phyloP scores from a whole-genome alignment of 139 green algal genomes.

The Chlamydomonas eustigma region DNA sequence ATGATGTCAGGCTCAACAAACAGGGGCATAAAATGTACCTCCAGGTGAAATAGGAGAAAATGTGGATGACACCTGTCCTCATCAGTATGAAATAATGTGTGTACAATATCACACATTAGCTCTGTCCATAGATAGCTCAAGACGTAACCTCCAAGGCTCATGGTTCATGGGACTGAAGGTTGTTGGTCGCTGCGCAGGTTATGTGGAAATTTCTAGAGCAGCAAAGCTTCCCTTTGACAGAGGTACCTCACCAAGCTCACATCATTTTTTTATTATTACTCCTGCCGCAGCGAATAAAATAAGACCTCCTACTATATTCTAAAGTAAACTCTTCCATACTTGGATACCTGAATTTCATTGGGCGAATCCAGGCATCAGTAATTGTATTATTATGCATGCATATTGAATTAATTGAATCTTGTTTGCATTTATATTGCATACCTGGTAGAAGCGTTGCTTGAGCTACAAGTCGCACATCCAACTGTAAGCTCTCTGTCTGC shows the following conservation, averaged over 20 bases:
- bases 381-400: neutral
- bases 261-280: no score
- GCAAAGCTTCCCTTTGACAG: constrained; percentile 22
- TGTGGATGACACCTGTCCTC: neutral
- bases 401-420: neutral
- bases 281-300: no score
- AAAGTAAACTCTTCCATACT: neutral
- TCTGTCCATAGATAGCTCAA: neutral
- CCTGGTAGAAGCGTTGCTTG: neutral
- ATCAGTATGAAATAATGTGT: neutral
- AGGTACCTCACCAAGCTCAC: no score
- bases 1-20: constrained; percentile 27
- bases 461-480: no score
- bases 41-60: neutral
- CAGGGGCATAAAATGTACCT: constrained; percentile 24
- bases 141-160: neutral
- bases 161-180: neutral
- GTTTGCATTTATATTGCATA: neutral
- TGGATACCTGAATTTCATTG: neutral
- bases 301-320: no score
- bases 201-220: constrained; percentile 40
- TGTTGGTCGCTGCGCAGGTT: neutral
- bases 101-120: neutral
- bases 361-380: neutral
- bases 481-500: neutral